Base-by-base conservation (phyloP, 495 filamentous ascomycete genomes). In the Penicillium cinerascens region DNA sequence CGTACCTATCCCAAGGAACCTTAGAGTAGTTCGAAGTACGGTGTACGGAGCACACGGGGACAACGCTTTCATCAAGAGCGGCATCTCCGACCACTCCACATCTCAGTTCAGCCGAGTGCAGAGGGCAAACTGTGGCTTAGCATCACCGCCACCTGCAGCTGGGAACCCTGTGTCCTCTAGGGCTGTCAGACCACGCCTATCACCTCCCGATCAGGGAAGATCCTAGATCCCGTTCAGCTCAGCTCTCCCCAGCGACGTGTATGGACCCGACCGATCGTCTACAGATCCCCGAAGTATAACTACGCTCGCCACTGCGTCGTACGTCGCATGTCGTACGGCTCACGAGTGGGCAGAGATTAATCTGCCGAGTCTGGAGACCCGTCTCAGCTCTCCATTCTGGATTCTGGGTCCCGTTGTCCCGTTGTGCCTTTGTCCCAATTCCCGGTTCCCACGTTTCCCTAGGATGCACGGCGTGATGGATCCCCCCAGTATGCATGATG, bases 401-500 rank as follows among this genome's bases (percentile, higher is more conserved):
- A n/a, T n/a, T n/a, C n/a, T n/a, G n/a, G n/a, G n/a, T n/a, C n/a
- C n/a, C n/a, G n/a, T n/a, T n/a, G n/a, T n/a, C n/a, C n/a, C n/a
- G n/a, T n/a, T n/a, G 18, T 47, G n/a, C 18, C 44, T 42, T 42
- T 42, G 18, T 5, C 43, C 42, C 21, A 20, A 36, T 37, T 27
- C 25, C 43, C 38, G 33, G 20, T 43, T 21, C 33, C 38, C 44
- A 48, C 46, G 42, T 54, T 27, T 42, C 62, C 55, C 60, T 43
- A 18, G 26, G 52, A 55, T 51, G 61, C 64, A 66, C 61, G 57
- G 57, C 58, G 65, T 58, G 61, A 61, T 65, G 65, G 58, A 63
- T 60, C 55, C 61, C 51, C 66, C 51, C 51, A 51, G 51, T 52
- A 67, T 67, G 69, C 64, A 69, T 63, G 55, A 44, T 61, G 64